Evolutionary conservation across 1,139 yeast species (phyloP), one percentile per base, ranked within the genome.

Genomic region (Citeromyces hawaiiensis): DNA sequence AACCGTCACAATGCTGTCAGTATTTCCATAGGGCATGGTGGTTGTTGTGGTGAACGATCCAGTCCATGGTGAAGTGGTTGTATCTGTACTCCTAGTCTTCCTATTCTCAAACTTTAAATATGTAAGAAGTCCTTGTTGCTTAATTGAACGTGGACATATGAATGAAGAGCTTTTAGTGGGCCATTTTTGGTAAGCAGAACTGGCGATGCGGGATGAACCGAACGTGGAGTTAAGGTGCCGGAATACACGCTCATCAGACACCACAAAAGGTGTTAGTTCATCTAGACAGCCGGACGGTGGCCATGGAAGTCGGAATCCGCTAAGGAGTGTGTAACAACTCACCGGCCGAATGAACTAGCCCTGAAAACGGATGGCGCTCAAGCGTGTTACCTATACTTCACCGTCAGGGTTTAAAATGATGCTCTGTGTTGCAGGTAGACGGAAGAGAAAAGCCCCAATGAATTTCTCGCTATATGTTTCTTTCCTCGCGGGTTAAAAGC

Each of bases 181-280:
- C 58, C 59, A 54, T 55, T 54, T 55, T 53, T 56, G 60, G 59
- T 55, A 54, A 54, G 60, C 60, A 56, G 60, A 56, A 56, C 59
- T 56, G 59, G 60, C 60, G 61, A 56, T 55, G 61, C 60, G 61
- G 61, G 60, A 57, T 57, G 61, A 56, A 56, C 61, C 61, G 60
- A 57, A 55, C 60, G 60, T 48, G 48, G 55, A 54, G 58, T 54
- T 53, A 53, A 54, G 36, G 35, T 32, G 35, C 35, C n/a, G n/a
- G n/a, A n/a, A n/a, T n/a, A n/a, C n/a, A n/a, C n/a, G n/a, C n/a
- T n/a, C n/a, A n/a, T n/a, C 35, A 55, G 60, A 56, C 59, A 55
- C 61, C 61, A 56, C 59, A 57, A 57, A 55, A 55, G 61, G n/a
- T 57, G 62, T 56, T 57, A 55, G 60, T 56, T 57, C 60, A 56